Evolutionary conservation across 805 yeast species (phyloP).

Genomic region (Metschnikowia amazonensis): DNA sequence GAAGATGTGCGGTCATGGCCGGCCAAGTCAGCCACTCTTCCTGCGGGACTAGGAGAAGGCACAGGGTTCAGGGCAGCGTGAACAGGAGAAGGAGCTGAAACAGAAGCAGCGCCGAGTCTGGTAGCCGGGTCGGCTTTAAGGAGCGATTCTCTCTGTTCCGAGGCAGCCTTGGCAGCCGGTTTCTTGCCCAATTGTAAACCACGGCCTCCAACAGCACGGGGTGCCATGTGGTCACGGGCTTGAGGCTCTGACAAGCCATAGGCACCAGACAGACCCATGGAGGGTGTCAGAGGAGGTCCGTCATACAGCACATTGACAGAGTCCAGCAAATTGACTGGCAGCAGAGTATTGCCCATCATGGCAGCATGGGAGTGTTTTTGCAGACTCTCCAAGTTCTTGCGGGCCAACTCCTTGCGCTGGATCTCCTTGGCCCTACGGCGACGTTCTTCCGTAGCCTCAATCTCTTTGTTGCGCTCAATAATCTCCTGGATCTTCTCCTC

Average conservation of each 20-base stretch:
- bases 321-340: slow-evolving; percentile 3
- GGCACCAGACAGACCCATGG: slow-evolving; percentile 7
- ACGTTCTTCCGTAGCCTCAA: slow-evolving; percentile 95
- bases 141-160: slow-evolving; percentile 21
- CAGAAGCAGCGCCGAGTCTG: neutral
- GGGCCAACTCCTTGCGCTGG: slow-evolving; percentile 72
- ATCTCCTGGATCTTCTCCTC: slow-evolving; percentile 98
- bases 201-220: slow-evolving; percentile 42
- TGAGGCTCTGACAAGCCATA: slow-evolving; percentile 28
- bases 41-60: neutral
- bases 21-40: neutral
- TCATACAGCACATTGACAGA: slow-evolving; percentile 11
- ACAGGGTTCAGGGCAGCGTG: neutral
- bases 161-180: slow-evolving; percentile 31
- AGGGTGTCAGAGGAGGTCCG: slow-evolving; percentile 17
- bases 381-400: slow-evolving; percentile 50
- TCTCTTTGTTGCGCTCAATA: slow-evolving; percentile 92
- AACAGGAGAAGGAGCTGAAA: neutral
- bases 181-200: slow-evolving; percentile 77
- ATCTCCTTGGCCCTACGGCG: slow-evolving; percentile 91
- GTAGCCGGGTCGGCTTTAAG: slow-evolving; percentile 16
- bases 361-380: slow-evolving; percentile 16
- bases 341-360: neutral
- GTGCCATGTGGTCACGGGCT: slow-evolving; percentile 13
- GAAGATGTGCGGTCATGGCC: neutral